Evolutionary conservation across 75 land plant species (phyloP).

Genomic region (Cupressus sempervirens): DNA sequence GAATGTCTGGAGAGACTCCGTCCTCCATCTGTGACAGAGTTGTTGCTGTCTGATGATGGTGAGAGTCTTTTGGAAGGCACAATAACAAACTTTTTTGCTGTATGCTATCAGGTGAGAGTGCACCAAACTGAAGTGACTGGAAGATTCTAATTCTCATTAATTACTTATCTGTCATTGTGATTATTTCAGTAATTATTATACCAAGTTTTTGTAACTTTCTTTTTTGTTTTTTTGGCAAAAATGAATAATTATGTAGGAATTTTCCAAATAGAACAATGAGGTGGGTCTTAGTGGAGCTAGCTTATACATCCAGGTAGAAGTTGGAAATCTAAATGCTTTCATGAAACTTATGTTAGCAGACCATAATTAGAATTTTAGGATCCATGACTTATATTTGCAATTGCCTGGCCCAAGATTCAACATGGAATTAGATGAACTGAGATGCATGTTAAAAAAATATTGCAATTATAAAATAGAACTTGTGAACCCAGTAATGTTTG

Average conservation of each 20-base stretch:
- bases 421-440: not conserved
- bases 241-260: not conserved
- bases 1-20: constrained; percentile 57
- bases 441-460: not conserved
- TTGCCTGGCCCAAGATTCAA: not conserved
- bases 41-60: constrained; percentile 86
- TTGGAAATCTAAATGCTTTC: not conserved
- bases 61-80: constrained; percentile 79
- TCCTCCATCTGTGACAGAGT: constrained; percentile 56
- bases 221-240: not conserved
- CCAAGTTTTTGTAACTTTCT: not conserved
- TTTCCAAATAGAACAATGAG: not conserved
- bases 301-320: not conserved
- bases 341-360: not conserved
- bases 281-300: not conserved
- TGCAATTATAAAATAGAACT: not conserved
- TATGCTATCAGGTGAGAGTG: constrained; percentile 48
- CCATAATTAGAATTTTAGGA: not conserved
- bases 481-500: not conserved
- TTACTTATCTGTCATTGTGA: not conserved
- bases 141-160: not conserved
- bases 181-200: not conserved
- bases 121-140: not conserved
- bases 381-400: not conserved
- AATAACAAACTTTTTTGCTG: constrained; percentile 86